A percentile compares a stretch with the other conserved stretches of the same genome.
These are phyloP conservation scores for Russula sp. DNA, from an alignment of 768 basidiomycete species.

Conservation along the genomic window DNA sequence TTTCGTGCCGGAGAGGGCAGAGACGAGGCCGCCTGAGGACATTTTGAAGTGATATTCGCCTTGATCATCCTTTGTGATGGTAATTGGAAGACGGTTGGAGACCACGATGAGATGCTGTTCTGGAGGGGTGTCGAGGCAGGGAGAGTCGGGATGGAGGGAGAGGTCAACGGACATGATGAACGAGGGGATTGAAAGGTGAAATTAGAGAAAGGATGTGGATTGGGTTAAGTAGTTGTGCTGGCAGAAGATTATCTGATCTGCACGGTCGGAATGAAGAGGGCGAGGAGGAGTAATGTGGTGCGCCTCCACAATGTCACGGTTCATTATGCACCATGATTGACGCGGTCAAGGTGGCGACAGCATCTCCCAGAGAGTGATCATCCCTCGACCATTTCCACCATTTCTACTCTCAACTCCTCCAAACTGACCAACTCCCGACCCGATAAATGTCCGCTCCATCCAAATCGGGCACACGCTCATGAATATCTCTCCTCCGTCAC, in stretches of 20 bases:
- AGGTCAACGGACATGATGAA: constrained; percentile 7
- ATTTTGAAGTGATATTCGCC: constrained; percentile 99
- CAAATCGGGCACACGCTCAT: constrained; percentile 9
- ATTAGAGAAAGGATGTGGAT: not conserved
- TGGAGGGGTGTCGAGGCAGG: constrained; percentile 31
- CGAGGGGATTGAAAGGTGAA: not conserved
- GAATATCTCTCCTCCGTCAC: not conserved
- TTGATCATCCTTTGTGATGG: constrained; percentile 85
- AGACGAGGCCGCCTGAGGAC: constrained; percentile 97
- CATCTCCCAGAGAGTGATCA: too few relatives aligned
- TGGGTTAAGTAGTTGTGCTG: constrained; percentile 11
- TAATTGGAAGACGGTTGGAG: constrained; percentile 91
- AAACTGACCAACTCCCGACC: not conserved
- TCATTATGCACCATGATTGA: not conserved
- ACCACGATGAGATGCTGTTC: constrained; percentile 85
- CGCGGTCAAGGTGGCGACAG: not conserved
- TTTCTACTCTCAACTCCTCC: too few relatives aligned
- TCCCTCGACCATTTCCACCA: too few relatives aligned
- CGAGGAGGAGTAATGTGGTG: not conserved
- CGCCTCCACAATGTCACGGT: not conserved
- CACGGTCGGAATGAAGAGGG: not conserved
- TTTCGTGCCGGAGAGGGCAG: constrained; percentile 95
- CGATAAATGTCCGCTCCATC: constrained; percentile 3
- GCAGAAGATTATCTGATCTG: constrained; percentile 11
- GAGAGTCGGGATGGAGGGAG: constrained; percentile 6